phyloP scores from a whole-genome alignment of 768 basidiomycete genomes.

The Serendipita sp. region DNA sequence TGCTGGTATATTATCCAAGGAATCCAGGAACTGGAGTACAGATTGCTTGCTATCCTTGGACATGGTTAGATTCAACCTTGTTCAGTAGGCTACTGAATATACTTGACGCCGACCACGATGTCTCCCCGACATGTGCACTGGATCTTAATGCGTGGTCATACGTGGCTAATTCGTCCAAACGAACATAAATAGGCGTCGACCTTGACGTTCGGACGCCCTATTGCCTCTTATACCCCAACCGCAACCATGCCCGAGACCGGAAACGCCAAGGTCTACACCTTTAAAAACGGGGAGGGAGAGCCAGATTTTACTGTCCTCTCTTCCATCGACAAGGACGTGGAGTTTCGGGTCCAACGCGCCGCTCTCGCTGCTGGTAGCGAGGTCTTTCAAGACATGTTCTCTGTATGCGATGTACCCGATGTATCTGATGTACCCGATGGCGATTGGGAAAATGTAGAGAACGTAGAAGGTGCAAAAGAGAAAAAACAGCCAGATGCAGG shows the following conservation, averaged over 20 bases:
- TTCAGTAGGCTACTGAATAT: too few species aligned
- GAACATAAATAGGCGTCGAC: background rate
- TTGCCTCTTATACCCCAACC: background rate
- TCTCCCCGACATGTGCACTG: background rate
- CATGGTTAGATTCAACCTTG: background rate
- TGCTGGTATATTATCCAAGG: background rate
- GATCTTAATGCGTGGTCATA: background rate
- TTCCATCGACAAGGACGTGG: background rate
- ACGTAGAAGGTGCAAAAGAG: background rate
- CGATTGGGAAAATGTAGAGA: background rate
- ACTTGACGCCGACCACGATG: background rate
- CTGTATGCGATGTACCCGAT: too few species aligned
- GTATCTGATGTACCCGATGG: background rate
- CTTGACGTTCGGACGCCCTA: background rate
- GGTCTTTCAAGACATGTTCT: conserved; percentile 8
- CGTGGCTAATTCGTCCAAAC: background rate
- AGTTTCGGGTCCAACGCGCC: background rate
- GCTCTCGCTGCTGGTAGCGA: conserved; percentile 3
- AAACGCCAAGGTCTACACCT: background rate
- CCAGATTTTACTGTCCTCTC: conserved; percentile 5
- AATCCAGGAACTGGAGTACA: background rate
- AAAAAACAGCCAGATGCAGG: background rate
- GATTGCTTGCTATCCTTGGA: background rate
- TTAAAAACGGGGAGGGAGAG: background rate
- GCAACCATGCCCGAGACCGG: background rate